Evolutionary conservation across 805 yeast species (phyloP), one percentile per base, ranked within the genome.

Genomic region (Pichia membranifaciens): DNA sequence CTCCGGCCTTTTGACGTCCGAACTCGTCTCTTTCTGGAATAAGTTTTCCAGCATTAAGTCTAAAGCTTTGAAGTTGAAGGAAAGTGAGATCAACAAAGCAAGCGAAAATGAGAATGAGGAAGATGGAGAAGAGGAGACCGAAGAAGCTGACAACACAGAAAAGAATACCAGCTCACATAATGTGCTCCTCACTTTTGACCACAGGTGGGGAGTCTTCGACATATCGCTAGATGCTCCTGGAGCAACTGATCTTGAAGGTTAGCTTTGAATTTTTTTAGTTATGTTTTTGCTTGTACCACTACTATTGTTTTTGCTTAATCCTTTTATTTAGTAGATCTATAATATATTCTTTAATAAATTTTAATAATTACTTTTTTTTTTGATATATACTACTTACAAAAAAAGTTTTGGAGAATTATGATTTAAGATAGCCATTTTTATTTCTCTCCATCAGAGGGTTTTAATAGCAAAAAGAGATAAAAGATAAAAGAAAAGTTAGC

Each of bases 1-100:
- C 2, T 37, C 58, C 5, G 54, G 57, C 4, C 3, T 50, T 4
- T 37, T 59, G 4, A 43, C 54, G 1, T 41, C 51, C 2, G 52
- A 53, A 37, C 48, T 51, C 2, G 25, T 52, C 4, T 32, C 53
- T 10, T 58, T 52, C 34, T 28, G 33, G n/a, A 50, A 41, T 29
- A 49, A 52, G 21, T 52, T 50, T 39, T 15, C 13, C 18, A 21
- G 20, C 4, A 35, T 28, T 4, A 25, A 36, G 21, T 3, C 6
- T 1, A 5, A 22, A 23, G 33, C 20, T 12, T 5, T 18, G 5
- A 17, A 37, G 23, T 15, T 36, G 5, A 28, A 9, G 13, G 29
- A 21, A 37, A 37, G 20, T n/a, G 15, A 37, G 21, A n/a, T n/a
- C n/a, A 15, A n/a, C 5, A 5, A 35, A 35, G 9, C 5, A 17